Evolutionary conservation across 192 early-diverging fungal genomes (phyloP), one percentile per base, ranked within the genome.

Genomic region (Coemansia asiatica): DNA sequence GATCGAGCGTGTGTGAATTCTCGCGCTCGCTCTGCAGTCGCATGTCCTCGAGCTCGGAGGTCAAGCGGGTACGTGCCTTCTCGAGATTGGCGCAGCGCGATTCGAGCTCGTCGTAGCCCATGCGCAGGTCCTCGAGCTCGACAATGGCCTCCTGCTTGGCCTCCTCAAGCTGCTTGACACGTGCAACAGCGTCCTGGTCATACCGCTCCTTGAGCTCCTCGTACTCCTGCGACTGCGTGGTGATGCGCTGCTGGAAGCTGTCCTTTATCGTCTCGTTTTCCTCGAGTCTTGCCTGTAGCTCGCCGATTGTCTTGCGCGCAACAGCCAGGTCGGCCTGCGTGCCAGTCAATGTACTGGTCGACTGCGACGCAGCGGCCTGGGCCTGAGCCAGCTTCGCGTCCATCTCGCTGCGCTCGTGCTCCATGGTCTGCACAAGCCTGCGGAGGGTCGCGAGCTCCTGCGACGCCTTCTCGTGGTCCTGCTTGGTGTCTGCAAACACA

Each of bases 1-100:
- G 66, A 56, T 77, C 71, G 21, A 67, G 47, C 64, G 85, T 85
- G 73, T 91, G 90, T 27, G 74, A 60, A 13, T 61, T 50, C 64
- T 91, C 89, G 27, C 90, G 86, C 68, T 95, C 92, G 28, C 82
- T 69, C 64, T 92, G 90, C 61, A 87, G 82, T 16, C 85, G 80
- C 33, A 91, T 70, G 58, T 95, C 92, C 72, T 94, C 90, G 12
- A 90, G 84, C 67, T 93, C 93, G 44, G 87, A 64, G 4, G 81
- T 84, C 8, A 93, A 75, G 5, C 88, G 80, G 0, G 76, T 64
- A 55, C 88, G 89, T 6, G 89, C 86, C 75, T 92, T 90, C 23
- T 95, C 93, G 26, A 90, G 66, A 28, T 84, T 87, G 23, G 78
- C 69, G 40, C 80, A 70, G 31, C 72, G 79, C 48, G 85, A 74